These are phyloP conservation scores for Colletotrichum salicis DNA, from an alignment of 2,329 filamentous ascomycete genomes.

Conservation along the genomic window DNA sequence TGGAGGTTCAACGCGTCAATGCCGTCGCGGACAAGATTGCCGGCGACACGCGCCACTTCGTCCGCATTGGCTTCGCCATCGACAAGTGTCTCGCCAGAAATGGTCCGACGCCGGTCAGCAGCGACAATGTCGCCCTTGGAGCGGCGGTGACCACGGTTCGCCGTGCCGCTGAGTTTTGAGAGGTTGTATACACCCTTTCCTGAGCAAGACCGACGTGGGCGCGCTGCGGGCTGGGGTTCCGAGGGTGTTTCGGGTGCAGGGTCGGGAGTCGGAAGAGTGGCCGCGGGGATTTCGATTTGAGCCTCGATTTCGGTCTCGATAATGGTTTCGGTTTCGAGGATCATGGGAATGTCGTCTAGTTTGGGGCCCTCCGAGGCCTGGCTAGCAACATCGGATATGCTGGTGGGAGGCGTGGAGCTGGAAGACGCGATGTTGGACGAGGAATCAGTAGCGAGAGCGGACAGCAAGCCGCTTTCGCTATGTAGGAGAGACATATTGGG, in stretches of 20 bases:
- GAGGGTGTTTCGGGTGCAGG: slow-evolving; percentile 20
- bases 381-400: slow-evolving; percentile 70
- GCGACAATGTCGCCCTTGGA: slow-evolving; percentile 60
- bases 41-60: slow-evolving; percentile 34
- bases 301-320: slow-evolving; percentile 27
- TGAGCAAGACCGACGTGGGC: slow-evolving; percentile 65
- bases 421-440: slow-evolving; percentile 65
- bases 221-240: slow-evolving; percentile 48
- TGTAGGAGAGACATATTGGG: slow-evolving; percentile 44
- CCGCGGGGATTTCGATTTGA: slow-evolving; percentile 28
- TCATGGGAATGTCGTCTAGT: slow-evolving; percentile 42
- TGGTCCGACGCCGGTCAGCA: slow-evolving; percentile 56
- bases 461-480: slow-evolving; percentile 45
- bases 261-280: neutral
- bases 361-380: slow-evolving; percentile 59
- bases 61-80: slow-evolving; percentile 38
- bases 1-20: slow-evolving; percentile 60
- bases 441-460: slow-evolving; percentile 47
- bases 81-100: slow-evolving; percentile 53
- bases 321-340: slow-evolving; percentile 32
- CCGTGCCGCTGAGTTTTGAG: slow-evolving; percentile 69
- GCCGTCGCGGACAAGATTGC: slow-evolving; percentile 47
- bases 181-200: slow-evolving; percentile 74
- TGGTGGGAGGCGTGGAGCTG: slow-evolving; percentile 74
- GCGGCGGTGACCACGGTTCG: slow-evolving; percentile 67